These are phyloP conservation scores for Scheffersomyces illinoinensis DNA, from an alignment of 1,139 yeast species.

Conservation along the genomic window DNA sequence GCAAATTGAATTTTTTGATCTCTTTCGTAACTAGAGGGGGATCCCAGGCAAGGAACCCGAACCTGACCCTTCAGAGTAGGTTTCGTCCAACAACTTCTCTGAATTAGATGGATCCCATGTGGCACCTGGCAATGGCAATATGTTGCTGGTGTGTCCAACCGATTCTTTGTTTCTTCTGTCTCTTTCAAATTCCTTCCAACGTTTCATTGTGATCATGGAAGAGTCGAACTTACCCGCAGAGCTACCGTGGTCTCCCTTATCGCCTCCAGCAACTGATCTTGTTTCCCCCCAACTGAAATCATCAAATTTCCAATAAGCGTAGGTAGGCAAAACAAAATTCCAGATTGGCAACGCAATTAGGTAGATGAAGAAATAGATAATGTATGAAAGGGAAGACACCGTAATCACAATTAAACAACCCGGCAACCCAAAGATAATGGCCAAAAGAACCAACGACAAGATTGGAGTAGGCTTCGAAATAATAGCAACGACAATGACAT, in stretches of 20 bases:
- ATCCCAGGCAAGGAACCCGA: constrained; percentile 18
- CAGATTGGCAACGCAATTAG: constrained; percentile 85
- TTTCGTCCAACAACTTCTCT: constrained; percentile 26
- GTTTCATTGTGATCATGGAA: constrained; percentile 80
- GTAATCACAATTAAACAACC: constrained; percentile 87
- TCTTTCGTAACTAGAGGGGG: constrained; percentile 1
- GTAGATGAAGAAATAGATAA: constrained; percentile 82
- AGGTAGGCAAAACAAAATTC: constrained; percentile 88
- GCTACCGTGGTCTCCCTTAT: constrained; percentile 62
- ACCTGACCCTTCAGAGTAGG: constrained; percentile 28
- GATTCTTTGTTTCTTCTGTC: constrained; percentile 46
- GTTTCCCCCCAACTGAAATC: constrained; percentile 99
- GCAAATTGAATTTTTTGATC: neutral
- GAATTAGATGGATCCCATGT: constrained; percentile 50
- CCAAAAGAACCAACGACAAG: constrained; percentile 77
- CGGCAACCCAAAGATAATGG: constrained; percentile 84
- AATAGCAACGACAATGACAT: constrained; percentile 76
- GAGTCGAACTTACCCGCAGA: constrained; percentile 86
- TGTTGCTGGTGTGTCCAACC: constrained; percentile 10
- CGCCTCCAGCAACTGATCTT: constrained; percentile 77
- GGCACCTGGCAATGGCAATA: constrained; percentile 42
- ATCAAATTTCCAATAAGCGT: constrained; percentile 96
- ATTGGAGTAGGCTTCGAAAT: constrained; percentile 82
- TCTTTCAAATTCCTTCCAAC: constrained; percentile 93
- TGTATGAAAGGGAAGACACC: constrained; percentile 73